Evolutionary conservation across 2,329 filamentous ascomycete species (phyloP).

Genomic region (Penicillium occitanis): DNA sequence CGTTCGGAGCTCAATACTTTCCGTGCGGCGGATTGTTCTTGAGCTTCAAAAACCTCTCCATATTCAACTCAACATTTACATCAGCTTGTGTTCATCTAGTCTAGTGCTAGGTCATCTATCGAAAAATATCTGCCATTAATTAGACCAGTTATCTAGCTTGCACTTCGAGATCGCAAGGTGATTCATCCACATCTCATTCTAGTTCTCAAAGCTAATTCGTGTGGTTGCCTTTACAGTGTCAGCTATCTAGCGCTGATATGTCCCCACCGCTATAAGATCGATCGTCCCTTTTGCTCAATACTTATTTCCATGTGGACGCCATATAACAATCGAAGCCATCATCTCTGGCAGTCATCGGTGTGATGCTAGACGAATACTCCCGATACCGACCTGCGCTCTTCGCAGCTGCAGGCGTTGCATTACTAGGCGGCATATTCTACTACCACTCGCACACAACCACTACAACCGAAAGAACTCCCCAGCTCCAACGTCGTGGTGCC

Average conservation of each 20-base stretch:
- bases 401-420: slow-evolving; percentile 43
- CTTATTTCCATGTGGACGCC: neutral
- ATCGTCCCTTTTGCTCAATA: neutral
- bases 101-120: neutral
- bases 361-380: slow-evolving; percentile 24
- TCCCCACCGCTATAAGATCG: neutral
- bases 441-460: slow-evolving; percentile 37
- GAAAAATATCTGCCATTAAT: neutral
- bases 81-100: neutral
- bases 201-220: neutral
- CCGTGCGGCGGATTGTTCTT: neutral
- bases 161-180: neutral
- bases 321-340: neutral
- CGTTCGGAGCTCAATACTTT: neutral
- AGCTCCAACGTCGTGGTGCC: slow-evolving; percentile 42
- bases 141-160: neutral
- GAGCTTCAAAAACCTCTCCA: neutral
- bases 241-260: neutral
- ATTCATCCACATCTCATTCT: neutral
- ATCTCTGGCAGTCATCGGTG: neutral
- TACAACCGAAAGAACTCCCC: slow-evolving; percentile 24
- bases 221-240: neutral
- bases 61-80: neutral
- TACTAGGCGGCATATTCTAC: slow-evolving; percentile 44
- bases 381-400: slow-evolving; percentile 45